phyloP scores from a whole-genome alignment of 2,329 filamentous ascomycete species.

The Botrytis sinoallii region DNA sequence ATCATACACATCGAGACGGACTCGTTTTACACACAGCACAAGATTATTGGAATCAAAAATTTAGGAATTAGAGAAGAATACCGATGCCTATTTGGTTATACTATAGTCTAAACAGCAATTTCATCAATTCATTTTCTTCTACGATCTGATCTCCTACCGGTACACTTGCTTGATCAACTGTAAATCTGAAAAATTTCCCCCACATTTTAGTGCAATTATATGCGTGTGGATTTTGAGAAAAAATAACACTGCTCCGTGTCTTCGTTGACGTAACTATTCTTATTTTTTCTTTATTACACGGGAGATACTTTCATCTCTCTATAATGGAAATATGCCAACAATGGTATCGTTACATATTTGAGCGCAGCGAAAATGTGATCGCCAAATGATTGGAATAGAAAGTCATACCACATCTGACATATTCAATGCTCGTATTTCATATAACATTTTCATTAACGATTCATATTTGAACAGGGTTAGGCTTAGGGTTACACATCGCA shows the following conservation, averaged over 20 bases:
- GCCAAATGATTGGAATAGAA: neutral
- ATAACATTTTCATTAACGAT: accelerated
- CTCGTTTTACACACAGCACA: neutral
- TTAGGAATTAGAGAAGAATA: neutral
- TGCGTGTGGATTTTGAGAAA: neutral
- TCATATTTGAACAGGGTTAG: neutral
- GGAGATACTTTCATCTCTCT: neutral
- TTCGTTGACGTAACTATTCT: neutral
- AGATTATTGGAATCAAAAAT: neutral
- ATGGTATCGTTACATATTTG: neutral
- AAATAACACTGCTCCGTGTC: neutral
- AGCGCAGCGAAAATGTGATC: neutral
- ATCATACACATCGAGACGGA: neutral
- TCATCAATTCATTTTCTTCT: neutral
- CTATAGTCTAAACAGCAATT: neutral
- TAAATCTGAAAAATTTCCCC: neutral
- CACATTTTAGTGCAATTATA: neutral
- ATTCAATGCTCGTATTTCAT: neutral
- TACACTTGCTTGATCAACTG: neutral
- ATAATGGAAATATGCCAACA: neutral
- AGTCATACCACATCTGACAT: neutral
- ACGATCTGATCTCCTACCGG: accelerated
- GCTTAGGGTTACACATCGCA: neutral
- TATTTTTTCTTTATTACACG: too few relatives aligned
- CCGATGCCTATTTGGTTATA: neutral